Conservation (phyloP, 176 grass and related monocot species). For the Hsuehochloa calcarea region DNA sequence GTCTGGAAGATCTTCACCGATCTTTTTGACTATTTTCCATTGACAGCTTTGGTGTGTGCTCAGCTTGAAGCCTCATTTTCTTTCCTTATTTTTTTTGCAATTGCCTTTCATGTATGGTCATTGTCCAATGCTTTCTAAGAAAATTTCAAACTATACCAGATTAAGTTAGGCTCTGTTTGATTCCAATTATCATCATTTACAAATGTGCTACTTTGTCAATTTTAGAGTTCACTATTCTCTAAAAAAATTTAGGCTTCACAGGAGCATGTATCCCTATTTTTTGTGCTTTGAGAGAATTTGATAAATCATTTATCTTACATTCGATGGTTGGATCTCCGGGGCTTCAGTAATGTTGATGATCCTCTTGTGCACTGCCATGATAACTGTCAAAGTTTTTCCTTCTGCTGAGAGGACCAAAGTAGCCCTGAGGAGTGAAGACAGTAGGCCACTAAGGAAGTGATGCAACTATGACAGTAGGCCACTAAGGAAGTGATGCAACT, state of each 20-base stretch:
- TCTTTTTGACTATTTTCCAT: constrained; percentile 82
- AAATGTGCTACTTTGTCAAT: constrained; percentile 8
- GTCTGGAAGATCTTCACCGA: constrained; percentile 87
- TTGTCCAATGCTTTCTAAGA: not conserved
- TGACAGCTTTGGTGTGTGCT: constrained; percentile 67
- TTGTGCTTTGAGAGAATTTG: not conserved
- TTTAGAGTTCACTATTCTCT: not conserved
- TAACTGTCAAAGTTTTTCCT: not conserved
- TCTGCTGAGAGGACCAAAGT: not conserved
- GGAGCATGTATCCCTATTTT: not conserved
- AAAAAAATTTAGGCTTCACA: not conserved
- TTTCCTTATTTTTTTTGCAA: not conserved
- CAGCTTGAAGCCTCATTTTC: not conserved
- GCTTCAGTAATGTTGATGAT: not conserved
- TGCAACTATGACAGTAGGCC: not conserved
- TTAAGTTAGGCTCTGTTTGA: not conserved
- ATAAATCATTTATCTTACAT: not conserved
- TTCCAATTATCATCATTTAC: not conserved
- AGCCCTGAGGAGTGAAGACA: not conserved
- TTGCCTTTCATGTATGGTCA: not conserved
- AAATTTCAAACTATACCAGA: not conserved
- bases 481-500: not conserved
- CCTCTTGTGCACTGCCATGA: not conserved
- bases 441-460: not conserved
- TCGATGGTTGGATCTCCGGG: not conserved